Base-by-base conservation (phyloP, 129 eudicot genomes). In the Rutidosis leptorrhynchoides region DNA sequence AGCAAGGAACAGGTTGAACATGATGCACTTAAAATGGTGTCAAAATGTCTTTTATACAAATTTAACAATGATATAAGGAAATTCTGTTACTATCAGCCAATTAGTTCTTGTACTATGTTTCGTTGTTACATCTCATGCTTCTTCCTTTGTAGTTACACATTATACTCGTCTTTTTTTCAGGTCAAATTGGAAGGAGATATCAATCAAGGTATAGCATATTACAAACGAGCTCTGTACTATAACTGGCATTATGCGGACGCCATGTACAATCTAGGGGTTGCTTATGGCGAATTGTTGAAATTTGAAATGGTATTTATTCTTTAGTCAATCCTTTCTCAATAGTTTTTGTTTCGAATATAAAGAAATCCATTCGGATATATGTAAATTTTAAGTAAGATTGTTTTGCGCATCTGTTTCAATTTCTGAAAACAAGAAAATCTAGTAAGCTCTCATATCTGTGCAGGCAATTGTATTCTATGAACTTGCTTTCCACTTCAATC, bases 241-340 rank as follows among this genome's bases (percentile, higher is more conserved):
- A 93, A 93, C 73, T 93, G 99, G 99, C 99, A 84, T 78, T 93
- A 93, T 73, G 99, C 99, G 11, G 99, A 93, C 84, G 99, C 99
- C 33, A 93, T 93, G 99, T 93, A 93, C 74, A 93, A 93, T 77
- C 88, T 93, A 46, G 99, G 99, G 25, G 99, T 93, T 74, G 96
- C 99, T 29, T 93, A 93, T 84, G 99, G 99, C 30, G 99, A 93
- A 84, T 82, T 93, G 96, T 91, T 93, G 58, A 86, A 86, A 81
- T 93, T 93, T 73, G 99, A 93, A 79, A 93, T 93, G 99, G 99
- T 93, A 89, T 74, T 1, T 60, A 29, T n/a, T 60, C 62, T 51
- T 17, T 42, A 28, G n/a, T 56, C 9, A 55, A 66, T 42, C 17
- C 24, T 3, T 60, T 52, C 49, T 49, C 30, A 65, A 52, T 25